phyloP scores from a whole-genome alignment of 2,329 filamentous ascomycete species.

The Sclerotinia subarctica region DNA sequence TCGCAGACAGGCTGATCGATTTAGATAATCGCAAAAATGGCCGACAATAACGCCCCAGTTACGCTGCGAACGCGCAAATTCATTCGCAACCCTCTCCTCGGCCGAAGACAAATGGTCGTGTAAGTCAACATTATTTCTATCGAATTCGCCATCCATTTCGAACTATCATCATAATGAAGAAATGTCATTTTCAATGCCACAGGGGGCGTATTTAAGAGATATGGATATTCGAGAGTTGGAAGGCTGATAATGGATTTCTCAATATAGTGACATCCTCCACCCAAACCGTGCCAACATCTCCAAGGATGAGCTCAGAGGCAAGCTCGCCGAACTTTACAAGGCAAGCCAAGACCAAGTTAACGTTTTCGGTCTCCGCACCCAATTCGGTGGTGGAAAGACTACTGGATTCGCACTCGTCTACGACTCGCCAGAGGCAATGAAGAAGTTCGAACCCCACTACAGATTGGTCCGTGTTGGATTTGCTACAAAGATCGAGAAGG shows the following conservation, averaged over 20 bases:
- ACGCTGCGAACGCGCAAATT: conserved; percentile 99
- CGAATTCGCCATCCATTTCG: conserved; percentile 23
- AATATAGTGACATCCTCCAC: conserved; percentile 93
- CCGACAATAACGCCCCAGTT: conserved; percentile 74
- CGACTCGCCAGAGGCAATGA: conserved; percentile 96
- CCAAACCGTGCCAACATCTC: conserved; percentile 97
- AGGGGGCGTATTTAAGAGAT: neutral
- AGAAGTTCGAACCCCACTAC: conserved; percentile 99
- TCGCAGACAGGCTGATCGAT: conserved; percentile 36
- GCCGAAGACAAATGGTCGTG: conserved; percentile 99
- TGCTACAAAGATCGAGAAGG: conserved; percentile 93
- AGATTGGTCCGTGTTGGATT: conserved; percentile 90
- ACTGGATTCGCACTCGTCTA: conserved; percentile 98
- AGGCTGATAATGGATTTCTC: conserved; percentile 25
- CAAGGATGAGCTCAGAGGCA: conserved; percentile 96
- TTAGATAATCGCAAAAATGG: conserved; percentile 68
- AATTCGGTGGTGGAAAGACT: conserved; percentile 99
- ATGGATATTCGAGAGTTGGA: conserved; percentile 22
- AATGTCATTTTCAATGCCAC: neutral
- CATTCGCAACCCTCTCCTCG: conserved; percentile 99
- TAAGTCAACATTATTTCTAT: conserved; percentile 54
- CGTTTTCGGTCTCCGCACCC: conserved; percentile 97
- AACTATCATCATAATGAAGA: neutral
- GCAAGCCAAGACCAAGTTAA: conserved; percentile 94
- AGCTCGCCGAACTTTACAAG: conserved; percentile 97